phyloP scores from a whole-genome alignment of 1,284 basidiomycete genomes.

The Austroboletus sp. region DNA sequence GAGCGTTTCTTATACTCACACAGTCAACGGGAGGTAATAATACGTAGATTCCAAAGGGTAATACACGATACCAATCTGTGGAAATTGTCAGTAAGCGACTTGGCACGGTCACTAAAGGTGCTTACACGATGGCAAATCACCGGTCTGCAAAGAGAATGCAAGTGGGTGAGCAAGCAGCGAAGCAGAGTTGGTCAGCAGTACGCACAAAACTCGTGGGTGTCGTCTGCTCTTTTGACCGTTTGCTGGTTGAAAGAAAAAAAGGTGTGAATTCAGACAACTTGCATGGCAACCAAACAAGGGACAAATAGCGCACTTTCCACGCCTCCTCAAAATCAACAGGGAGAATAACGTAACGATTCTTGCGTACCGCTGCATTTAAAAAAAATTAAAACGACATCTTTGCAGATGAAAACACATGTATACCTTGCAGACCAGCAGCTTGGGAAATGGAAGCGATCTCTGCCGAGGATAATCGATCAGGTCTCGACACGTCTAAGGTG shows the following conservation, averaged over 20 bases:
- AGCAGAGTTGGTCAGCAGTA: neutral
- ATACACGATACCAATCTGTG: constrained; percentile 21
- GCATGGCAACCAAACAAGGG: constrained; percentile 34
- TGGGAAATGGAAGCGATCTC: constrained; percentile 96
- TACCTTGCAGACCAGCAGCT: constrained; percentile 94
- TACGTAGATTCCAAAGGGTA: constrained; percentile 28
- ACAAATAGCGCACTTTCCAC: constrained; percentile 82
- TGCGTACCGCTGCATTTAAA: constrained; percentile 71
- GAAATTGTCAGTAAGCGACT: constrained; percentile 3
- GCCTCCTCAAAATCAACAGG: constrained; percentile 97
- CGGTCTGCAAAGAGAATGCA: constrained; percentile 19
- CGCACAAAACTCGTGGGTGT: constrained; percentile 94
- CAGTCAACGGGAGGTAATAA: constrained; percentile 15
- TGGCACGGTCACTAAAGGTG: neutral
- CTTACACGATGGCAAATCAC: constrained; percentile 24
- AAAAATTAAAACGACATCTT: constrained; percentile 6
- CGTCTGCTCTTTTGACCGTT: constrained; percentile 90
- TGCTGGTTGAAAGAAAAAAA: constrained; percentile 50
- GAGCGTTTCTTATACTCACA: constrained; percentile 31
- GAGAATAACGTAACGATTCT: constrained; percentile 95
- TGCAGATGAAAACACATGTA: constrained; percentile 8
- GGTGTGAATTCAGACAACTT: constrained; percentile 35
- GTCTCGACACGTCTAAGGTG: constrained; percentile 82
- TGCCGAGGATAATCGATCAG: constrained; percentile 91
- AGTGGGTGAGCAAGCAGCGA: neutral